Percentiles rank a stretch among this genome's conserved stretches.
Evolutionary conservation across 2,329 filamentous ascomycete genomes (phyloP).

Genomic region (Ophiosphaerella narmari): DNA sequence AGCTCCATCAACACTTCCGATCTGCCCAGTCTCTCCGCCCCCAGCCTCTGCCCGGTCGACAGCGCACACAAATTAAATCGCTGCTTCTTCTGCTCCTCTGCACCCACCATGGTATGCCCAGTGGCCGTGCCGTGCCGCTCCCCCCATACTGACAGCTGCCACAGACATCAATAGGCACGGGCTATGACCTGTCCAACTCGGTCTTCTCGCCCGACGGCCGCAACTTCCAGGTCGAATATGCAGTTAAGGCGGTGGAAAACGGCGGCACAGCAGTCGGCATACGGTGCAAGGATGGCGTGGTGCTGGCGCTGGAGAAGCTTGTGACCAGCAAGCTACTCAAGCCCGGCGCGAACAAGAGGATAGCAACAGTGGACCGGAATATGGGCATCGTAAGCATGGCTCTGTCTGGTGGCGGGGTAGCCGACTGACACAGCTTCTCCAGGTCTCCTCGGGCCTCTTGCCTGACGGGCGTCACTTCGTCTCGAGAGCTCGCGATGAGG

Average conservation of each 20-base stretch:
- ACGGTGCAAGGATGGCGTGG: conserved; percentile 94
- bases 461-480: conserved; percentile 96
- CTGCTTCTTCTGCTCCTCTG: background rate
- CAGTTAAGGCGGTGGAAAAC: conserved; percentile 97
- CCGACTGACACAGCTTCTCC: conserved; percentile 7
- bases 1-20: conserved; percentile 24
- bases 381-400: conserved; percentile 76
- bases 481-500: conserved; percentile 91
- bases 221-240: conserved; percentile 98
- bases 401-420: background rate
- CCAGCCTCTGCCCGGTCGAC: background rate
- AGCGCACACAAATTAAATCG: background rate
- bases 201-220: conserved; percentile 99
- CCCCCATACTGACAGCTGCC: conserved; percentile 23
- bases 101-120: conserved; percentile 36
- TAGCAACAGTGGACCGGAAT: conserved; percentile 92
- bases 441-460: conserved; percentile 93
- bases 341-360: conserved; percentile 93
- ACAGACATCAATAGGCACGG: conserved; percentile 98
- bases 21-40: conserved; percentile 6
- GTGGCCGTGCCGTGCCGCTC: conserved; percentile 9
- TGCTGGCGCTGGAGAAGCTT: conserved; percentile 96
- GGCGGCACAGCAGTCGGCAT: conserved; percentile 96
- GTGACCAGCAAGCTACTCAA: conserved; percentile 95
- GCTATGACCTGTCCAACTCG: conserved; percentile 99